Percentiles rank a stretch among this genome's conserved stretches.
Evolutionary conservation across 2,329 filamentous ascomycete species (phyloP).

Genomic region (Claviceps purpurea): DNA sequence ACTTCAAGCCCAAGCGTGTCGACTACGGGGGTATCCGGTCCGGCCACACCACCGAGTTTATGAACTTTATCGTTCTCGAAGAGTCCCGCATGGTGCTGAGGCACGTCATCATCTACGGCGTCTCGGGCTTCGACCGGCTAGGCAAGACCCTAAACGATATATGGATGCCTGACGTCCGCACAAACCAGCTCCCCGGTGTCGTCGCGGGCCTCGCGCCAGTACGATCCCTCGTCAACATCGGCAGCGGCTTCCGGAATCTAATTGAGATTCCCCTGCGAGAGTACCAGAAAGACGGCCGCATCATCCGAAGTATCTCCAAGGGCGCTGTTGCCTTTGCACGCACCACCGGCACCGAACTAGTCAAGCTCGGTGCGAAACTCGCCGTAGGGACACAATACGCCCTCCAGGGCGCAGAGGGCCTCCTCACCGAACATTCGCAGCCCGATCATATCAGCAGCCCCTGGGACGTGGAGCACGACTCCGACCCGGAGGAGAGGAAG

Average conservation of each 20-base stretch:
- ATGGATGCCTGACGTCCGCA: constrained; percentile 88
- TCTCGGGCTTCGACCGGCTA: constrained; percentile 79
- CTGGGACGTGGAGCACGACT: constrained; percentile 43
- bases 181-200: constrained; percentile 78
- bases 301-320: constrained; percentile 84
- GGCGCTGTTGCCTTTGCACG: constrained; percentile 81
- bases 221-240: constrained; percentile 82
- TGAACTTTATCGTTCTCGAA: constrained; percentile 95
- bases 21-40: constrained; percentile 89
- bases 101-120: constrained; percentile 84
- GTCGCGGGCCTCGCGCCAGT: constrained; percentile 81
- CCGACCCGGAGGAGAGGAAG: constrained; percentile 57
- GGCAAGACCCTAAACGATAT: constrained; percentile 87
- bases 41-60: constrained; percentile 91
- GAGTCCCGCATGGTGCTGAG: constrained; percentile 74
- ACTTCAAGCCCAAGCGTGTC: constrained; percentile 97
- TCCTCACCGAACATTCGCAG: constrained; percentile 41
- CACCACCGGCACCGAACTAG: constrained; percentile 87
- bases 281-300: constrained; percentile 84
- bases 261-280: constrained; percentile 83
- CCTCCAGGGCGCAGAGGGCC: constrained; percentile 73
- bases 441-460: constrained; percentile 18
- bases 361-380: constrained; percentile 85
- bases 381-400: constrained; percentile 92
- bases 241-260: constrained; percentile 72